A percentile compares a stretch with the other conserved stretches of the same genome.
phyloP scores from a whole-genome alignment of 2,329 filamentous ascomycete species.

The Pseudocercospora pini-densiflorae region DNA sequence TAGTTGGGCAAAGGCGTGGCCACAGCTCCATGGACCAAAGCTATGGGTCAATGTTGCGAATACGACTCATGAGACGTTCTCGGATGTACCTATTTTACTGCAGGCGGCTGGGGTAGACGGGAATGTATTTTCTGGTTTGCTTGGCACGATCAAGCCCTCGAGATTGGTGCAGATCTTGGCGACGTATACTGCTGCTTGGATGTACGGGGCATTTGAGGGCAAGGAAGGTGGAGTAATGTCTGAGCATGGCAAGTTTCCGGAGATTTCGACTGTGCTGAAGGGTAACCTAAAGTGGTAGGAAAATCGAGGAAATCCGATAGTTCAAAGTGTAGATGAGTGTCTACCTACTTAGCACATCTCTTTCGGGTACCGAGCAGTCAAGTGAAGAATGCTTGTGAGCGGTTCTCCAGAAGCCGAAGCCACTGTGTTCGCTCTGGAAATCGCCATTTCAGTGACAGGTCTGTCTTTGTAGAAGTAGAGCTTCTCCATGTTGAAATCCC shows the following conservation, averaged over 20 bases:
- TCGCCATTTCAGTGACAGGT: background rate
- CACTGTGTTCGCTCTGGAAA: background rate
- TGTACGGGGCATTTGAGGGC: too few relatives aligned
- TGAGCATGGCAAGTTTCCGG: background rate
- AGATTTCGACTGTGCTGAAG: too few relatives aligned
- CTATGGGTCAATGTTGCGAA: slow-evolving; percentile 32
- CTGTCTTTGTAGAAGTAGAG: background rate
- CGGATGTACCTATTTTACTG: slow-evolving; percentile 24
- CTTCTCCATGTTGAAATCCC: background rate
- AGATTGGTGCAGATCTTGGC: too few relatives aligned
- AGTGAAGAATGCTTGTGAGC: background rate
- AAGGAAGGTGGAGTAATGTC: too few relatives aligned
- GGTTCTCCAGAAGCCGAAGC: background rate
- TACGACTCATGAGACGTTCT: slow-evolving; percentile 28
- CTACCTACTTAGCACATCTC: background rate
- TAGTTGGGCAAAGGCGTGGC: slow-evolving; percentile 25
- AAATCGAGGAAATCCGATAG: too few relatives aligned
- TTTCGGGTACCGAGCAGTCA: background rate
- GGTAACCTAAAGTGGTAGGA: too few relatives aligned
- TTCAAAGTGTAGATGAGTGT: background rate
- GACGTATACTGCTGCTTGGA: too few relatives aligned
- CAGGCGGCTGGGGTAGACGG: slow-evolving; percentile 15
- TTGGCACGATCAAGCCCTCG: too few relatives aligned
- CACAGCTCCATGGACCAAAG: slow-evolving; percentile 33
- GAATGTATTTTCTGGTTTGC: background rate